Evolutionary conservation across 805 yeast genomes (phyloP).

Genomic region (Cyberlindnera maritima): DNA sequence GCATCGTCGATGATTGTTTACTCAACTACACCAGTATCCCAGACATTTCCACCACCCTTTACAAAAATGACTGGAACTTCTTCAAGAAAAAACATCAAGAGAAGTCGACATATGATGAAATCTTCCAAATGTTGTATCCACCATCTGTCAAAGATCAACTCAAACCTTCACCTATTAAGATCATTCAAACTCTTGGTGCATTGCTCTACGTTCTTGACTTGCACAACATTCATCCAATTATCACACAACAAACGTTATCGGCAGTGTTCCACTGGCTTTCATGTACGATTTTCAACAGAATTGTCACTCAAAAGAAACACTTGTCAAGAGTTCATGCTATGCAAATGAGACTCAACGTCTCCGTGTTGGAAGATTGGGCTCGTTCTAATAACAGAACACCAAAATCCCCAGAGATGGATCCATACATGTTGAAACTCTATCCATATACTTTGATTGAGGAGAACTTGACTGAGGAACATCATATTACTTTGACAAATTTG

Average conservation of each 20-base stretch:
- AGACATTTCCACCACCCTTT: conserved; percentile 71
- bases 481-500: conserved; percentile 4
- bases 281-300: conserved; percentile 66
- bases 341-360: conserved; percentile 83
- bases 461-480: conserved; percentile 12
- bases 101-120: conserved; percentile 63
- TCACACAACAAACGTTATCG: conserved; percentile 76
- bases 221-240: conserved; percentile 73
- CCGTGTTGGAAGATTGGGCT: conserved; percentile 92
- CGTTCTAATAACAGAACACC: conserved; percentile 37
- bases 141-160: conserved; percentile 78
- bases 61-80: conserved; percentile 70
- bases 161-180: conserved; percentile 84
- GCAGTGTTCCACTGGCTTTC: conserved; percentile 79
- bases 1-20: conserved; percentile 61
- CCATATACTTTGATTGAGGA: conserved; percentile 37
- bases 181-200: conserved; percentile 87
- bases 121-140: conserved; percentile 74
- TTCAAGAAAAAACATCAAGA: conserved; percentile 42
- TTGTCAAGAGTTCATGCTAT: conserved; percentile 81
- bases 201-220: conserved; percentile 79
- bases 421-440: conserved; percentile 35
- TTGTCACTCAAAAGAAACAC: conserved; percentile 64
- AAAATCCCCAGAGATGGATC: conserved; percentile 35
- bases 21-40: conserved; percentile 80